Evolutionary conservation across 2,329 filamentous ascomycete genomes (phyloP).

Genomic region (Epichloe brachyelytri): DNA sequence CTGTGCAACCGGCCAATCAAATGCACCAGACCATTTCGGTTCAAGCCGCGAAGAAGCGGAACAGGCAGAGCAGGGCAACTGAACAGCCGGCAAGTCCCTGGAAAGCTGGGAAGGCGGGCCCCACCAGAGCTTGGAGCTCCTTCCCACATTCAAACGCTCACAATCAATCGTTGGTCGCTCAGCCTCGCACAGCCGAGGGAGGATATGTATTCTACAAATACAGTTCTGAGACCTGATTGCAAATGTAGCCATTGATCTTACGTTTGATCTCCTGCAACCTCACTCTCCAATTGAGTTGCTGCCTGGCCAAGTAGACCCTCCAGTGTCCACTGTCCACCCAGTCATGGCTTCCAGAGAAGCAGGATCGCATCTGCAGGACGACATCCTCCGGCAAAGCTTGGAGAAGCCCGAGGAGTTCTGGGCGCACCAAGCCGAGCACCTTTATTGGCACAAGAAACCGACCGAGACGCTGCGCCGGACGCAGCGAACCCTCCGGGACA

Average conservation of each 20-base stretch:
- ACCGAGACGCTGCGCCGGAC: conserved; percentile 44
- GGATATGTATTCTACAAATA: not conserved
- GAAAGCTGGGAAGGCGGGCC: not conserved
- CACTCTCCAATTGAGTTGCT: not conserved
- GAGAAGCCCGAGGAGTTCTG: conserved; percentile 62
- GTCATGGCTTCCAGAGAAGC: conserved; percentile 4
- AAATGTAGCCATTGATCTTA: not conserved
- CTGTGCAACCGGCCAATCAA: not conserved
- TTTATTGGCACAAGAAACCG: conserved; percentile 73
- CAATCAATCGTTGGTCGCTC: not conserved
- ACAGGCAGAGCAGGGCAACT: not conserved
- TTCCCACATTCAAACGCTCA: not conserved
- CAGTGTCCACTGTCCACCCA: not conserved
- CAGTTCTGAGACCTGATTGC: not conserved
- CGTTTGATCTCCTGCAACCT: not conserved
- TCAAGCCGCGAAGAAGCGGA: not conserved
- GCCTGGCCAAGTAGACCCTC: not conserved
- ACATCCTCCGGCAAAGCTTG: conserved; percentile 45
- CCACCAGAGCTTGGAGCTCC: conserved; percentile 1
- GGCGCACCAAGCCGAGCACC: conserved; percentile 56
- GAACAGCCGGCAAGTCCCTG: no score
- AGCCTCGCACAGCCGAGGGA: conserved; percentile 2
- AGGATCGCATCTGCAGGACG: conserved; percentile 30
- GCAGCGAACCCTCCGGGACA: conserved; percentile 50
- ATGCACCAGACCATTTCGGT: not conserved